Evolutionary conservation across 495 filamentous ascomycete genomes (phyloP).

Genomic region (Apiosordaria backusii): DNA sequence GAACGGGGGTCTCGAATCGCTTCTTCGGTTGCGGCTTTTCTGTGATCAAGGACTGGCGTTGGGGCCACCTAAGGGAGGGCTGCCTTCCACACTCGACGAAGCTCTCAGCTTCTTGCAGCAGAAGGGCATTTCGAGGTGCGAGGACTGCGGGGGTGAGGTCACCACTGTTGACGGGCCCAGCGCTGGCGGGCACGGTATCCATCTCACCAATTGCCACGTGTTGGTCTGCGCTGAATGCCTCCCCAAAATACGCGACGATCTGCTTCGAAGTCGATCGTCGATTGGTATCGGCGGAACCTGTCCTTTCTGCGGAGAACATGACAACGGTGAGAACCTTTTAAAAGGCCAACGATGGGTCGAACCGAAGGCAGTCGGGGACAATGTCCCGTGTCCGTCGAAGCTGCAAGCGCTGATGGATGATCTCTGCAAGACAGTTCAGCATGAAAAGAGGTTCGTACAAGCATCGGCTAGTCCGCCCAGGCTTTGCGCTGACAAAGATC

Average conservation of each 20-base stretch:
- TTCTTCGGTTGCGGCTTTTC: conserved; percentile 11
- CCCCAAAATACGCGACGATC: not conserved
- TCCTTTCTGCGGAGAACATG: not conserved
- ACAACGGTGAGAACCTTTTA: not conserved
- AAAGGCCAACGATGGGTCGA: not conserved
- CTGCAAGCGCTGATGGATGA: not conserved
- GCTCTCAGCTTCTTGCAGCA: conserved; percentile 22
- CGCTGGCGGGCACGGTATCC: not conserved
- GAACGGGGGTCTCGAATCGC: not conserved
- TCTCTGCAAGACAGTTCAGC: not conserved
- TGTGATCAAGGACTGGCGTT: conserved; percentile 15
- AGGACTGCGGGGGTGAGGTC: conserved; percentile 10
- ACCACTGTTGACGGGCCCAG: not conserved
- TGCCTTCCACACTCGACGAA: conserved; percentile 18
- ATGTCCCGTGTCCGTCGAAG: not conserved
- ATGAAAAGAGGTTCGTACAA: conserved; percentile 8
- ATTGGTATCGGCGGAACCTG: not conserved
- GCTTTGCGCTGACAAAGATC: not conserved
- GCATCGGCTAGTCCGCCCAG: no score
- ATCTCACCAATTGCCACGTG: not conserved
- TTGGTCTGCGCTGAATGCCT: not conserved
- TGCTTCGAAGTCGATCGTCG: not conserved
- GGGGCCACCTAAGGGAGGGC: not conserved
- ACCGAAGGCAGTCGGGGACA: no score
- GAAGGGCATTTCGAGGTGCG: conserved; percentile 6